phyloP scores from a whole-genome alignment of 345 rosid species.

The Nasturtium officinale region DNA sequence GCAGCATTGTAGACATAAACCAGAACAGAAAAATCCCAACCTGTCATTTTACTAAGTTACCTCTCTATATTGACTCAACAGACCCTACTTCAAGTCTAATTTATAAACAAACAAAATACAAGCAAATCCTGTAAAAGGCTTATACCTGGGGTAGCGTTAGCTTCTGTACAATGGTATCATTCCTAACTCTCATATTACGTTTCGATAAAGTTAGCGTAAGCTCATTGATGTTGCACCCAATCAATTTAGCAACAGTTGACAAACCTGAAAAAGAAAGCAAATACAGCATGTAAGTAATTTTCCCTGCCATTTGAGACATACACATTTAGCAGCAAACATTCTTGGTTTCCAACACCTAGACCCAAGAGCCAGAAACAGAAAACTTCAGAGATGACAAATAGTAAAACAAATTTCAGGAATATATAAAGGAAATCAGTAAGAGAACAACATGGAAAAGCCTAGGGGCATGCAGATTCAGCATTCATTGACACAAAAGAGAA shows the following conservation, averaged over 20 bases:
- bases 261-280: constrained; percentile 53
- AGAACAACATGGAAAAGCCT: neutral
- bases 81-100: constrained; percentile 11
- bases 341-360: constrained; percentile 8
- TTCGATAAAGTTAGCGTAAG: constrained; percentile 81
- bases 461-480: constrained; percentile 1
- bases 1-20: neutral
- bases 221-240: constrained; percentile 67
- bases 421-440: constrained; percentile 18
- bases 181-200: constrained; percentile 89
- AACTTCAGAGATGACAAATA: constrained; percentile 6
- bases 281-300: constrained; percentile 1
- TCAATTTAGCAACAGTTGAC: constrained; percentile 67
- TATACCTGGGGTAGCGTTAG: constrained; percentile 81
- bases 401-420: neutral
- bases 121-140: constrained; percentile 40
- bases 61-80: constrained; percentile 15
- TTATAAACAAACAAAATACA: constrained; percentile 35
- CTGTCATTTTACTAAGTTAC: constrained; percentile 3
- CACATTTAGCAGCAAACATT: neutral
- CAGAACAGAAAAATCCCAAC: neutral
- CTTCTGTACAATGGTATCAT: constrained; percentile 85
- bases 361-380: constrained; percentile 20
- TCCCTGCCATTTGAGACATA: constrained; percentile 6
- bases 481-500: neutral